Base-by-base conservation (phyloP, 2,329 filamentous ascomycete species). In the Fusarium concolor region DNA sequence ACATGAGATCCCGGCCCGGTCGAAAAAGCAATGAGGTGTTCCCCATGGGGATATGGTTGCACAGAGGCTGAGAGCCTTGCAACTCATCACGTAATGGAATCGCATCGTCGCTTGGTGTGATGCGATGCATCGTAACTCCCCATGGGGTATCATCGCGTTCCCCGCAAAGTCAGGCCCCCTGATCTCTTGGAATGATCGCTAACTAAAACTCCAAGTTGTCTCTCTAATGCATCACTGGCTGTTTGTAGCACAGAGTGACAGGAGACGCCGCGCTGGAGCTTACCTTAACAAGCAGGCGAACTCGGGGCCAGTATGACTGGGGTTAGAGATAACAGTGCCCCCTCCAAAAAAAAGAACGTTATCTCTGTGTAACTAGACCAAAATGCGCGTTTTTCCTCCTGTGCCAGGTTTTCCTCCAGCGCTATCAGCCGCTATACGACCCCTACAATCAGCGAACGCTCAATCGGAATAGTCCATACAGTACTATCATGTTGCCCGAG, bases 11-110 rank as follows among this genome's bases (percentile, higher is more conserved):
- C 64, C 65, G 60, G 65, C 65, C 65, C 65, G 64, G 64, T 38
- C 38, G 31, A 26, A 47, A 17, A n/a, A 35, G 52, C 26, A 43
- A 55, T 20, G 43, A 37, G 28, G 37, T 26, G 35, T 62, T 51
- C 67, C 67, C 57, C 54, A 53, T 68, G 64, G 66, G 67, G 67
- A 65, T 44, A 29, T 17, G 26, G 10, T 10, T 31, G 29, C 26
- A 9, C 26, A 26, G 26, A 26, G 9, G 5, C 47, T 1, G 22
- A 49, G n/a, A 38, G 22, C 7, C 37, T 35, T 28, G 35, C 15
- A 47, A 46, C 28, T 38, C 59, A 68, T 70, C 67, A 70, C 67
- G 67, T 70, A 70, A 70, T 70, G 43, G 45, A 65, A 68, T 57
- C n/a, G n/a, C 41, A 29, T 54, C 28, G 29, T 12, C 12, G 22